A percentile compares a stretch with the other conserved stretches of the same genome.
Evolutionary conservation across 2,329 filamentous ascomycete species (phyloP).

Genomic region (Xylariomycetidae sp.): DNA sequence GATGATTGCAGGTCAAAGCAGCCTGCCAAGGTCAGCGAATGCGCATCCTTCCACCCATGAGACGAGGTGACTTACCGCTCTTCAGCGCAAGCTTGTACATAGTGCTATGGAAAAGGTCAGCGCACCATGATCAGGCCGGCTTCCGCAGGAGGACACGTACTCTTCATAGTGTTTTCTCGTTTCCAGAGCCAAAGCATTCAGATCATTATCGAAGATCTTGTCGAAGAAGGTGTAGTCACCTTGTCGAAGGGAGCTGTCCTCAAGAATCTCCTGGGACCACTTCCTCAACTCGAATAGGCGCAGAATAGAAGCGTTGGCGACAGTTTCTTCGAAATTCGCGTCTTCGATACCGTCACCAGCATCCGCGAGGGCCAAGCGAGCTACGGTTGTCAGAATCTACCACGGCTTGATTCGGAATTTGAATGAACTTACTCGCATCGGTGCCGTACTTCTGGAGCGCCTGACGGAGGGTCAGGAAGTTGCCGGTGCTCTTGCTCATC

Average conservation of each 20-base stretch:
- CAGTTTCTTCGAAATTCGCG: slow-evolving; percentile 93
- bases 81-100: slow-evolving; percentile 82
- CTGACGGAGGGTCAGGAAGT: slow-evolving; percentile 88
- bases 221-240: slow-evolving; percentile 79
- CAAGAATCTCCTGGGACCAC: slow-evolving; percentile 83
- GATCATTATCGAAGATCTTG: slow-evolving; percentile 84
- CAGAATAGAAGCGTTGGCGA: slow-evolving; percentile 79
- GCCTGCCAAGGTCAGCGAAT: neutral
- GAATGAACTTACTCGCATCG: too few relatives aligned
- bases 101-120: slow-evolving; percentile 33
- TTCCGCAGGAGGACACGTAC: neutral
- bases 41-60: neutral
- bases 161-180: slow-evolving; percentile 71
- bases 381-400: too few relatives aligned
- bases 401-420: too few relatives aligned
- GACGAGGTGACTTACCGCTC: neutral
- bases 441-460: slow-evolving; percentile 86
- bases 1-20: slow-evolving; percentile 60
- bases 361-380: slow-evolving; percentile 85
- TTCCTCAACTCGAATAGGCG: slow-evolving; percentile 76
- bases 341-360: slow-evolving; percentile 91
- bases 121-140: neutral
- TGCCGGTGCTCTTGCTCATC: slow-evolving; percentile 96
- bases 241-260: slow-evolving; percentile 70
- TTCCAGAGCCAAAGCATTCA: slow-evolving; percentile 77